A percentile compares a stretch with the other conserved stretches of the same genome.
Conservation (phyloP, 1,284 basidiomycete species). For the Cutaneotrichosporon mucoides region DNA sequence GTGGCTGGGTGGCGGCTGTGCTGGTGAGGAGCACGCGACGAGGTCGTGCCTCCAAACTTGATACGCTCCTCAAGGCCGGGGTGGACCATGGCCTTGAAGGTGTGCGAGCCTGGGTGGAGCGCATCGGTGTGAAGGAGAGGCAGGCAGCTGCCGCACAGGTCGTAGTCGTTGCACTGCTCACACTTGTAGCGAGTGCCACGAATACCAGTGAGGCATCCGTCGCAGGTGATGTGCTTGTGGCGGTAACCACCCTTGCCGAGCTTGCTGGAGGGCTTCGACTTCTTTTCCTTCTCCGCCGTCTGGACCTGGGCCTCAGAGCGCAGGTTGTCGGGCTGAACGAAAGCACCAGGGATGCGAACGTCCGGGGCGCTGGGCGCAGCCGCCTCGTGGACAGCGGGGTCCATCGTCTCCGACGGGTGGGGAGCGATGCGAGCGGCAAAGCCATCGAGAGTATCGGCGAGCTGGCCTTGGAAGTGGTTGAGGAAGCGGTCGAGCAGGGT, state of each 20-base stretch:
- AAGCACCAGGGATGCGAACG: constrained; percentile 37
- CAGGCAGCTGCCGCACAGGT: constrained; percentile 44
- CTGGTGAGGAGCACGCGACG: constrained; percentile 17
- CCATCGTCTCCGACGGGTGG: constrained; percentile 7
- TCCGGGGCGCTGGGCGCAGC: constrained; percentile 6
- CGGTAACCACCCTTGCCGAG: constrained; percentile 40
- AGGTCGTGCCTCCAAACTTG: constrained; percentile 25
- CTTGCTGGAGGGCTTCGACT: constrained; percentile 15
- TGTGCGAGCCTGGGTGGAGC: constrained; percentile 38
- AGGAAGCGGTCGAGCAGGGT: constrained; percentile 45
- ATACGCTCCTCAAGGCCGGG: constrained; percentile 41
- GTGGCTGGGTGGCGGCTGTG: constrained; percentile 35
- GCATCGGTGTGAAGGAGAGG: constrained; percentile 38
- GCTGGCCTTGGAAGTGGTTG: constrained; percentile 44
- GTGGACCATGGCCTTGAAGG: constrained; percentile 46
- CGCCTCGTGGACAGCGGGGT: neutral
- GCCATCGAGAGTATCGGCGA: constrained; percentile 39
- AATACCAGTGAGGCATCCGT: constrained; percentile 42
- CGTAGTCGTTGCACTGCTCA: constrained; percentile 45
- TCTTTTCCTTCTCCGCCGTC: constrained; percentile 1
- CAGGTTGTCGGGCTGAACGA: constrained; percentile 21
- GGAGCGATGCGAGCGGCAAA: constrained; percentile 21
- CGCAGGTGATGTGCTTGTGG: constrained; percentile 46
- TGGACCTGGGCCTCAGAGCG: constrained; percentile 8
- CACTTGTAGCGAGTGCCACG: constrained; percentile 47